A percentile compares a stretch with the other conserved stretches of the same genome.
phyloP scores from a whole-genome alignment of 805 yeast genomes.

The Nakazawaea wickerhamii region DNA sequence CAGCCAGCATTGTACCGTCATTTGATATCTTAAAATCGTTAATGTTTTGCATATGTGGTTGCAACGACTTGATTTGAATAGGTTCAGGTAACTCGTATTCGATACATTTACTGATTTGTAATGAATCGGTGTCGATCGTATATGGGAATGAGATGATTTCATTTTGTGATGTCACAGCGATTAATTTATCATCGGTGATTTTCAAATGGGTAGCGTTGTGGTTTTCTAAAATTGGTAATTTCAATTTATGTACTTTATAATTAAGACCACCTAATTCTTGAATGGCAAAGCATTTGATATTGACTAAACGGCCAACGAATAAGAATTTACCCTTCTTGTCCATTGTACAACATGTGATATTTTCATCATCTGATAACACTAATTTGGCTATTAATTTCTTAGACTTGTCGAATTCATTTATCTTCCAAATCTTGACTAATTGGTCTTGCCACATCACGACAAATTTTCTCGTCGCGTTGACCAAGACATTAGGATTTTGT shows the following conservation, averaged over 20 bases:
- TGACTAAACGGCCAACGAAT: slow-evolving; percentile 64
- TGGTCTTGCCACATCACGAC: slow-evolving; percentile 81
- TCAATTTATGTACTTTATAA: slow-evolving; percentile 47
- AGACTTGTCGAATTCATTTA: slow-evolving; percentile 32
- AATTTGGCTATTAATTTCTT: slow-evolving; percentile 63
- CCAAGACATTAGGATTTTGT: slow-evolving; percentile 44
- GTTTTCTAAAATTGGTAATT: slow-evolving; percentile 33
- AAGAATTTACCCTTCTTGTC: slow-evolving; percentile 61
- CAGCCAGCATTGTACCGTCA: slow-evolving; percentile 40
- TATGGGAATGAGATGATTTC: slow-evolving; percentile 39
- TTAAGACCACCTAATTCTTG: slow-evolving; percentile 30
- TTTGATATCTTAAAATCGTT: slow-evolving; percentile 46
- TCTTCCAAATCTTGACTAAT: slow-evolving; percentile 72
- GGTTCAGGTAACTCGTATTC: slow-evolving; percentile 31
- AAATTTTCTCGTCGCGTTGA: slow-evolving; percentile 42
- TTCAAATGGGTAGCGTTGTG: slow-evolving; percentile 52
- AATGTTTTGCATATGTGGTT: slow-evolving; percentile 46
- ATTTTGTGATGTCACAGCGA: slow-evolving; percentile 56
- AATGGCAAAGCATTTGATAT: slow-evolving; percentile 65
- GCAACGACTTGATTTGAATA: slow-evolving; percentile 19
- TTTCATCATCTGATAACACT: slow-evolving; percentile 69
- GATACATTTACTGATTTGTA: slow-evolving; percentile 24
- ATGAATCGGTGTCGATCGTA: slow-evolving; percentile 30
- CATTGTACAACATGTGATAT: slow-evolving; percentile 62
- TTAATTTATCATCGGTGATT: slow-evolving; percentile 38